Conservation (phyloP, 768 basidiomycete genomes). For the Kwoniella dendrophila region DNA sequence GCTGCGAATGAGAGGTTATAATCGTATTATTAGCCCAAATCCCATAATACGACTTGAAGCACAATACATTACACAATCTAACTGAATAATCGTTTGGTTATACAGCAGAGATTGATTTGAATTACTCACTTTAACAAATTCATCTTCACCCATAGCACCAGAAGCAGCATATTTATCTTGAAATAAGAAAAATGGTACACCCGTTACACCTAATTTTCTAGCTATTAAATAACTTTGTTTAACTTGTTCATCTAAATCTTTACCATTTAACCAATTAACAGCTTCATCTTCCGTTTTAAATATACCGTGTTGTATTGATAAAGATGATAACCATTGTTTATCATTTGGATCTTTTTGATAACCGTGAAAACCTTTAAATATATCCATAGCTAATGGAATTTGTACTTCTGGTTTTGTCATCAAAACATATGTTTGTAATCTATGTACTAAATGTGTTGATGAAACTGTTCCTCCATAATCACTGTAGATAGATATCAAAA, state of each 20-base stretch:
- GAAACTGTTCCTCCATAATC: conserved; percentile 24
- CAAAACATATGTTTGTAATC: conserved; percentile 31
- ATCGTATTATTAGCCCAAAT: not conserved
- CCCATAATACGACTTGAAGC: too few relatives aligned
- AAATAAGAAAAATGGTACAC: conserved; percentile 46
- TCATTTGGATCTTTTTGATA: conserved; percentile 31
- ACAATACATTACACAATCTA: too few relatives aligned
- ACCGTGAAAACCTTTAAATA: conserved; percentile 25
- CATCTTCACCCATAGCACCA: conserved; percentile 38
- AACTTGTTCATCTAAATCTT: conserved; percentile 36
- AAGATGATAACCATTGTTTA: conserved; percentile 19
- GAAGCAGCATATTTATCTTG: conserved; percentile 40
- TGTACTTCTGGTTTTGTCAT: conserved; percentile 22
- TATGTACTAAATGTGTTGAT: conserved; percentile 34
- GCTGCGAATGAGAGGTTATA: not conserved
- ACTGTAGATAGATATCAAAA: not conserved
- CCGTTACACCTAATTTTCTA: conserved; percentile 34
- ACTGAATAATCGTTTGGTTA: not conserved
- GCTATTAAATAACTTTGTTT: conserved; percentile 33
- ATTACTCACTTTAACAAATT: conserved; percentile 41
- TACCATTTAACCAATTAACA: conserved; percentile 24
- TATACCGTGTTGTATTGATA: conserved; percentile 29
- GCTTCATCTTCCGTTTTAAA: conserved; percentile 26
- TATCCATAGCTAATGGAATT: conserved; percentile 30
- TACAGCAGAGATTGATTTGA: not conserved